A percentile compares a stretch with the other conserved stretches of the same genome.
These are phyloP conservation scores for Lablab purpureus DNA, from an alignment of 306 rosid species.

Conservation along the genomic window DNA sequence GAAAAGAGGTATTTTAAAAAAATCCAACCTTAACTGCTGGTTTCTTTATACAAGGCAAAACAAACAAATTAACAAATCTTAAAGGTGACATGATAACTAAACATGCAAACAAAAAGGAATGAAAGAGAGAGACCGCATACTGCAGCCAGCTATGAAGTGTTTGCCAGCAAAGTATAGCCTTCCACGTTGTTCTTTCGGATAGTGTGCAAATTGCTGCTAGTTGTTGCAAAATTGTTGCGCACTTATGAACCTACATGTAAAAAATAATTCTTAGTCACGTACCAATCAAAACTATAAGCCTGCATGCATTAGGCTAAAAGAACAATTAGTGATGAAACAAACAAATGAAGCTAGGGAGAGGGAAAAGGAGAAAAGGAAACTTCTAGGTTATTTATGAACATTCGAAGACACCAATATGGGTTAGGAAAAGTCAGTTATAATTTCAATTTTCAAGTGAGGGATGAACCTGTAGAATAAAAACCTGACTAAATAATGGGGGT, in stretches of 20 bases:
- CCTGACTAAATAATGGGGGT: conserved; percentile 12
- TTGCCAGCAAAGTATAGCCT: conserved; percentile 81
- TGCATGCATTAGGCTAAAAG: conserved; percentile 22
- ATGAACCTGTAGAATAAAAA: background rate
- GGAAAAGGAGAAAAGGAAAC: background rate
- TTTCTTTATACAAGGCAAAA: conserved; percentile 7
- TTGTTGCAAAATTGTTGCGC: conserved; percentile 95
- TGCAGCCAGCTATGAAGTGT: conserved; percentile 88
- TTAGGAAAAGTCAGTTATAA: conserved; percentile 1
- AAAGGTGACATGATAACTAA: conserved; percentile 35
- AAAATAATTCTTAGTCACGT: conserved; percentile 32
- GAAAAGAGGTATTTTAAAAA: conserved; percentile 21
- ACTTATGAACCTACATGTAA: conserved; percentile 85
- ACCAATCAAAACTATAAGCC: conserved; percentile 37
- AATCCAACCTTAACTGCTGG: conserved; percentile 17
- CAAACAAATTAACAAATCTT: conserved; percentile 37
- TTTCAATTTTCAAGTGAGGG: conserved; percentile 33
- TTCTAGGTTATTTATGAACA: conserved; percentile 32
- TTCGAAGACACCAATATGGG: conserved; percentile 31
- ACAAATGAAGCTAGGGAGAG: conserved; percentile 3
- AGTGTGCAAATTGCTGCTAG: conserved; percentile 88
- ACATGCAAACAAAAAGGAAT: conserved; percentile 41
- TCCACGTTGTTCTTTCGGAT: conserved; percentile 83
- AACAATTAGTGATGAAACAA: conserved; percentile 23
- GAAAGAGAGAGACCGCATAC: conserved; percentile 77